Base-by-base conservation (phyloP, 768 basidiomycete genomes). In the Lactarius indigo region DNA sequence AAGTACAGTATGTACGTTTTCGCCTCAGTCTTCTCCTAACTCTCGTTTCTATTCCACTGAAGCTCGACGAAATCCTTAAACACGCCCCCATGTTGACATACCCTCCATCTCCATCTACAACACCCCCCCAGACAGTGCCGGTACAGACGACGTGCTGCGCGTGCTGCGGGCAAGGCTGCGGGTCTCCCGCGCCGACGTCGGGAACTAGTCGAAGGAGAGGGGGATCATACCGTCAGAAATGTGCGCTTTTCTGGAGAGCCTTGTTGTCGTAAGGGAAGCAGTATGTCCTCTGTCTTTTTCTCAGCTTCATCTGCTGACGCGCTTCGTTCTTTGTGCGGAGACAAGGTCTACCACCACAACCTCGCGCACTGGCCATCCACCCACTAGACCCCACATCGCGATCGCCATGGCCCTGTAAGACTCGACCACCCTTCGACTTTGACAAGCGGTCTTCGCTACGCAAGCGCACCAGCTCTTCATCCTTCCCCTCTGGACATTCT, bases 171-270 rank as follows among this genome's bases (percentile, higher is more conserved):
- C n/a, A n/a, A n/a, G n/a, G n/a, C n/a, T n/a, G n/a, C 83, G 84
- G 57, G 78, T 92, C 44, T 81, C 83, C 55, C 82, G 80, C 72
- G 68, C 79, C 3, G 85, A 85, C 63, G 83, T 93, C n/a, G 85
- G 91, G 73, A 86, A 82, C 73, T 94, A 90, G 91, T 74, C 92
- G 30, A 80, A 83, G 20, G 90, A 93, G 71, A 94, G 92, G 92
- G 81, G 83, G 20, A 79, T 91, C 63, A 77, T 85, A 2, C 69
- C 80, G 5, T 83, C 85, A 61, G 84, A 89, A 66, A 90, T 89
- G 73, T 81, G 84, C 61, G 77, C 77, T 2, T 91, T 93, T 76
- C 76, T 91, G 56, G 87, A 89, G 71, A 79, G 76, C 5, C 80
- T 94, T 62, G 83, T 85, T 68, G 82, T 9, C 33, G 33, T 84